A percentile compares a stretch with the other conserved stretches of the same genome.
phyloP scores from a whole-genome alignment of 352 stramenopile genomes.

The Pythium folliculosum region DNA sequence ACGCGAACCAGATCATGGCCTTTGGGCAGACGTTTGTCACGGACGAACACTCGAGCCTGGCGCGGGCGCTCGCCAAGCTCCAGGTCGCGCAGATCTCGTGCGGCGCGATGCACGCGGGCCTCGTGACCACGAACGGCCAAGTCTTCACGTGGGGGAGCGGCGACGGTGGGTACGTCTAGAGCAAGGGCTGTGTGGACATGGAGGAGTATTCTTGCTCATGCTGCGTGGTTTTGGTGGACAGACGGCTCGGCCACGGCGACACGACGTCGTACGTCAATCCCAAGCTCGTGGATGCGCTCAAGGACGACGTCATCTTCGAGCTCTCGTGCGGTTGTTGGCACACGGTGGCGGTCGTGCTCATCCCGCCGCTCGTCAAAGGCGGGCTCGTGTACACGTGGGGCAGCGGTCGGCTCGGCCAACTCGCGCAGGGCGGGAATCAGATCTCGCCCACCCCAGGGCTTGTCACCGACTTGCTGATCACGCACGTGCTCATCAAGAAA shows the following conservation, averaged over 20 bases:
- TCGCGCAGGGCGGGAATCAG: slow-evolving; percentile 75
- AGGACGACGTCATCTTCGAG: slow-evolving; percentile 78
- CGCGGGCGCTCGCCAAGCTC: slow-evolving; percentile 58
- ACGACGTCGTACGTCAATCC: slow-evolving; percentile 69
- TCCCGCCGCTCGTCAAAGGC: slow-evolving; percentile 83
- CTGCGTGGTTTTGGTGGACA: slow-evolving; percentile 19
- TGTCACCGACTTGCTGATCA: slow-evolving; percentile 80
- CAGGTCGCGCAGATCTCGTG: slow-evolving; percentile 76
- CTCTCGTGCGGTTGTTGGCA: slow-evolving; percentile 88
- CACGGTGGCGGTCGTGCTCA: slow-evolving; percentile 84
- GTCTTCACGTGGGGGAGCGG: slow-evolving; percentile 82
- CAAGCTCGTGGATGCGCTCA: slow-evolving; percentile 70
- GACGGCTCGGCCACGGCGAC: slow-evolving; percentile 75
- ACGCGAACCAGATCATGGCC: slow-evolving; percentile 50
- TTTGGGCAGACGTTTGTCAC: slow-evolving; percentile 77
- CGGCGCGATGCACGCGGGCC: slow-evolving; percentile 70
- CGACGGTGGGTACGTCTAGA: slow-evolving; percentile 78
- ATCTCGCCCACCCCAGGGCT: slow-evolving; percentile 67
- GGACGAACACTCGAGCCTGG: slow-evolving; percentile 53
- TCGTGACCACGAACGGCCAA: slow-evolving; percentile 74
- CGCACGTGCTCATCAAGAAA: slow-evolving; percentile 84
- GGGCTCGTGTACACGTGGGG: slow-evolving; percentile 92
- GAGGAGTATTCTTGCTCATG: not conserved
- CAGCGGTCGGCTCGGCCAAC: slow-evolving; percentile 88
- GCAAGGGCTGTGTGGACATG: not conserved